Percentiles rank a stretch among this genome's conserved stretches.
Evolutionary conservation across 148 eudicot species (phyloP).

Genomic region (Rhododendron vialii): DNA sequence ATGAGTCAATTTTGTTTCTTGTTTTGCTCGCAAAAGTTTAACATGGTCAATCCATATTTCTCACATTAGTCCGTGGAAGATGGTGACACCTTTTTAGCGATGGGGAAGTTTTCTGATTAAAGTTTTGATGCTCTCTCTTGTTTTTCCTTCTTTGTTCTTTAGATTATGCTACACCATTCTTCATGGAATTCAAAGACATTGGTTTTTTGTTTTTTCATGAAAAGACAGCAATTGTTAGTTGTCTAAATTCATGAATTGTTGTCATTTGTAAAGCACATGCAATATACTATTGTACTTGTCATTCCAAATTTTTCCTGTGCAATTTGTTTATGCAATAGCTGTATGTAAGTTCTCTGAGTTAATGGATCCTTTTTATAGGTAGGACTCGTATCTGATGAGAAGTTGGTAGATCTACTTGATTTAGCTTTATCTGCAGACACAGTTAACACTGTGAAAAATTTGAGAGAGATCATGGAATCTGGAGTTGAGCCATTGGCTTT

Average conservation of each 20-base stretch:
- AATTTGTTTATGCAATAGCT: not conserved
- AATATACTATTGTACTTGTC: not conserved
- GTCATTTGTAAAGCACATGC: conserved; percentile 4
- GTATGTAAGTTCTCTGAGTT: conserved; percentile 16
- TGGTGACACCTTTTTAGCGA: not conserved
- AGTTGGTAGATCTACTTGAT: conserved; percentile 91
- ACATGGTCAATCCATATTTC: not conserved
- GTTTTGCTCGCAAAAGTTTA: not conserved
- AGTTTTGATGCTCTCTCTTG: not conserved
- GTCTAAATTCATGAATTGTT: not conserved
- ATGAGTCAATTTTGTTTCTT: not conserved
- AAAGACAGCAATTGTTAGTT: not conserved
- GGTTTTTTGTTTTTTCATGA: not conserved
- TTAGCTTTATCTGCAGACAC: conserved; percentile 96
- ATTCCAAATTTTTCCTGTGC: not conserved
- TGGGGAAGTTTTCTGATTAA: not conserved
- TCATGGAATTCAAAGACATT: not conserved
- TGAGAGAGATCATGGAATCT: conserved; percentile 91
- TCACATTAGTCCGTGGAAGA: not conserved
- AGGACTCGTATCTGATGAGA: conserved; percentile 93
- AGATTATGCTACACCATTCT: not conserved
- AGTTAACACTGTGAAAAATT: conserved; percentile 79
- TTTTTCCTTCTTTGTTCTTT: not conserved
- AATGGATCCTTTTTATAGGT: conserved; percentile 41
- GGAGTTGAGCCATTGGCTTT: conserved; percentile 92